Conservation (phyloP, 139 green algal genomes). For the Haematococcus lacustris region DNA sequence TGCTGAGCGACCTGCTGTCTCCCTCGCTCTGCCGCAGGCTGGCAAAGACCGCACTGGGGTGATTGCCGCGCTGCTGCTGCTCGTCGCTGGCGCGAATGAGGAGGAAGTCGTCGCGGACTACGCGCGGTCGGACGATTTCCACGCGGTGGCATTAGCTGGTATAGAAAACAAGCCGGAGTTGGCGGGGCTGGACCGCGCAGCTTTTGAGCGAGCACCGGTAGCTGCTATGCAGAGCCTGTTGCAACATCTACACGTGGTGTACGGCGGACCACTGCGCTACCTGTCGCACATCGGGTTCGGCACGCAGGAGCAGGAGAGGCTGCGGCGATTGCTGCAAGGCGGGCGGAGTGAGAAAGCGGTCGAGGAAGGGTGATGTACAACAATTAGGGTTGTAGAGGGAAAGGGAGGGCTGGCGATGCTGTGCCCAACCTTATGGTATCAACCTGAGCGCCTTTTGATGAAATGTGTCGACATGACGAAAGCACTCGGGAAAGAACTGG, state of each 20-base stretch:
- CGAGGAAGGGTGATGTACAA: too few relatives aligned
- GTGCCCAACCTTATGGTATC: too few relatives aligned
- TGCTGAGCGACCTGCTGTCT: neutral
- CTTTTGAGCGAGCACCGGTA: neutral
- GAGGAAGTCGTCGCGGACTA: constrained; percentile 31
- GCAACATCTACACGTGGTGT: neutral
- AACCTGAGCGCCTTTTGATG: too few relatives aligned
- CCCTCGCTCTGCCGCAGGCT: constrained; percentile 6
- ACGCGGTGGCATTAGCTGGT: constrained; percentile 30
- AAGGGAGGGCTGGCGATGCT: too few relatives aligned
- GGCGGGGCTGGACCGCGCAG: constrained; percentile 21
- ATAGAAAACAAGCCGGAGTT: constrained; percentile 28
- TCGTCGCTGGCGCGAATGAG: constrained; percentile 32
- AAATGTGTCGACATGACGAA: too few relatives aligned
- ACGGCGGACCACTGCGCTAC: neutral
- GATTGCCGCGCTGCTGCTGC: constrained; percentile 53
- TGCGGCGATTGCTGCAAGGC: too few relatives aligned
- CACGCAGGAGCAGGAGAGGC: constrained; percentile 16
- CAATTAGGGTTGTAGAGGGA: too few relatives aligned
- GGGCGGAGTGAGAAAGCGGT: too few relatives aligned
- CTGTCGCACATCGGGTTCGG: constrained; percentile 22
- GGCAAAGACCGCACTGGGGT: constrained; percentile 72
- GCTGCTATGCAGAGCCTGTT: neutral
- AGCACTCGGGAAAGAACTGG: too few relatives aligned
- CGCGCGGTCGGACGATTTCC: constrained; percentile 8